Base-by-base conservation (phyloP, 164 flowering plant genomes). In the Santalum album region DNA sequence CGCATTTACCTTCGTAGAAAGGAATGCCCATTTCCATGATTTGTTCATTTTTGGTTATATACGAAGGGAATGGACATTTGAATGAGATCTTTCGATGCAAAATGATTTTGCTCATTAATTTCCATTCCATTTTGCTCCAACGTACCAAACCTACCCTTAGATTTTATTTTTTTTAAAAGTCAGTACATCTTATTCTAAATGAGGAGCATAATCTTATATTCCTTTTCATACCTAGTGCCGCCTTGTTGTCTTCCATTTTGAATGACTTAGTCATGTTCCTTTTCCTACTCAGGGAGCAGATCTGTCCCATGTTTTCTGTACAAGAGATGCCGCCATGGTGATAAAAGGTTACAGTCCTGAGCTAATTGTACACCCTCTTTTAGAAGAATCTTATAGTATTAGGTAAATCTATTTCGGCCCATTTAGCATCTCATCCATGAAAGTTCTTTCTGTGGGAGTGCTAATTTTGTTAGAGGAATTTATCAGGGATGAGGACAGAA, bases 311-410 rank as follows among this genome's bases (percentile, higher is more conserved):
- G 92, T 94, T 40, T 85, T 94, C 64, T 94, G 99, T 58, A 87
- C 97, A 32, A 87, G 75, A 72, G 97, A 90, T 76, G 99, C 99
- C 49, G 99, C 95, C 49, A 58, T 80, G 24, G 86, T 94, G 63
- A 90, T 94, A 60, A 94, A 94, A 66, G 69, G 95, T 65, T 94
- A 94, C 64, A 94, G 99, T 56, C 99, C 99, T 27, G 99, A 94
- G 75, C 65, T 94, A 56, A 94, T 94, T 51, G 99, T 94, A 69
- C 99, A 94, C 60, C 99, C 99, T 45, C 45, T 94, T 45, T 69
- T 94, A 40, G 90, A 89, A 74, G 99, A 94, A 73, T 89, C 97
- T 16, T 87, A 85, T 59, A 79, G 75, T 64, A 58, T 94, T 38
- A 81, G 91, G 97, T 88, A 68, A 59, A 25, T n/a, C 49, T 57